Percentiles rank a stretch among this genome's conserved stretches.
Evolutionary conservation across 2,329 filamentous ascomycete species (phyloP).

Genomic region (Neonectria sp.): DNA sequence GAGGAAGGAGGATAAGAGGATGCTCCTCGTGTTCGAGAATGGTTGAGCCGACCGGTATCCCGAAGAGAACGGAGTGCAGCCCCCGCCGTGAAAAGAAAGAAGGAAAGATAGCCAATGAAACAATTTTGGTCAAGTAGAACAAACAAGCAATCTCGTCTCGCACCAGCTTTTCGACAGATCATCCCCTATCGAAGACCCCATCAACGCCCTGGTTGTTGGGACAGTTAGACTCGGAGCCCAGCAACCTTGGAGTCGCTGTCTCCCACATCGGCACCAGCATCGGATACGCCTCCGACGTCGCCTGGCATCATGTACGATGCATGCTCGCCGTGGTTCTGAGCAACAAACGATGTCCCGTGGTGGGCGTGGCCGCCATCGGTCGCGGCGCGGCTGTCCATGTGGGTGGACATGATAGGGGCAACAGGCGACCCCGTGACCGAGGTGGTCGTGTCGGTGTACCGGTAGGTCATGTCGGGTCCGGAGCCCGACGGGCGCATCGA

Average conservation of each 20-base stretch:
- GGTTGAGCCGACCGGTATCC: background rate
- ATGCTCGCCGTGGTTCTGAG: conserved; percentile 21
- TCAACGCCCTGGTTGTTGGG: conserved; percentile 4
- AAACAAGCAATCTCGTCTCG: background rate
- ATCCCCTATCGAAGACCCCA: conserved; percentile 1
- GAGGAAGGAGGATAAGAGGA: background rate
- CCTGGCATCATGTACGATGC: conserved; percentile 40
- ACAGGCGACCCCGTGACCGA: conserved; percentile 31
- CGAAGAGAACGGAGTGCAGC: conserved; percentile 4
- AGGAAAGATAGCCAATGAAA: background rate
- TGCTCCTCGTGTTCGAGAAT: conserved; percentile 1
- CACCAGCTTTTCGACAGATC: conserved; percentile 4
- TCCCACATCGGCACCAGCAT: conserved; percentile 1
- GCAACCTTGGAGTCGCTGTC: conserved; percentile 41
- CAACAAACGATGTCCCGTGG: conserved; percentile 3
- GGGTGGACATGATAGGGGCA: conserved; percentile 1
- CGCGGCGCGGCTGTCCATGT: background rate
- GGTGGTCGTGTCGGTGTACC: conserved; percentile 50
- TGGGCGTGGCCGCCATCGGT: conserved; percentile 26
- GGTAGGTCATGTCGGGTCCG: conserved; percentile 48
- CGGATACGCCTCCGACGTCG: conserved; percentile 31
- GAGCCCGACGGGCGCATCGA: conserved; percentile 22
- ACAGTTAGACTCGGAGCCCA: conserved; percentile 36
- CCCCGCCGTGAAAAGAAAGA: background rate
- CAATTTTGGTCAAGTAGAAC: background rate